A percentile compares a stretch with the other conserved stretches of the same genome.
These are phyloP conservation scores for Saussurea involucrata DNA, from an alignment of 129 eudicot species.

Conservation along the genomic window DNA sequence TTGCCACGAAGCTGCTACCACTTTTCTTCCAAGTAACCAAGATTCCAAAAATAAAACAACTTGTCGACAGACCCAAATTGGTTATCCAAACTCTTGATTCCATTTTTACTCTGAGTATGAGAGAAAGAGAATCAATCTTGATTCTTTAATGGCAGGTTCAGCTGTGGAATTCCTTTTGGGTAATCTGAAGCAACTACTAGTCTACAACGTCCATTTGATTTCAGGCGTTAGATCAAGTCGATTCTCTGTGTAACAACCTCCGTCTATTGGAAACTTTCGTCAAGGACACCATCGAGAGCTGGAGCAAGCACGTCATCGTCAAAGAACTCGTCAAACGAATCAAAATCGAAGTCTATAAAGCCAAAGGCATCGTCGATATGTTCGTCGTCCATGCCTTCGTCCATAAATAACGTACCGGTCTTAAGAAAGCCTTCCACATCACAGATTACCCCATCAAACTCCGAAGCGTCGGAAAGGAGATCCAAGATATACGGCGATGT, in stretches of 20 bases:
- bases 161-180: constrained; percentile 46
- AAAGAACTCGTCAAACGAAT: constrained; percentile 44
- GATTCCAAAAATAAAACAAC: too few relatives aligned
- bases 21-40: too few relatives aligned
- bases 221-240: constrained; percentile 47
- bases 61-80: background rate
- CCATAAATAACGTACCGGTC: constrained; percentile 24
- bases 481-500: constrained; percentile 26
- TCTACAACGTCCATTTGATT: constrained; percentile 38
- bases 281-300: constrained; percentile 49
- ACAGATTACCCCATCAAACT: constrained; percentile 19
- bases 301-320: constrained; percentile 37
- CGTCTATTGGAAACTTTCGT: constrained; percentile 49
- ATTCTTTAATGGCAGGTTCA: constrained; percentile 46
- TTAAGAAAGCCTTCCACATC: constrained; percentile 25
- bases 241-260: constrained; percentile 41
- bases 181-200: constrained; percentile 47
- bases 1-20: too few relatives aligned
- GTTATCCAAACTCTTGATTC: too few relatives aligned
- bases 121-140: too few relatives aligned
- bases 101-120: background rate
- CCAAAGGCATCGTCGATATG: constrained; percentile 50
- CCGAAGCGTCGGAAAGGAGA: constrained; percentile 28
- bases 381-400: constrained; percentile 37
- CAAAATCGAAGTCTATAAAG: constrained; percentile 46